Percentiles rank a stretch among this genome's conserved stretches.
phyloP scores from a whole-genome alignment of 768 basidiomycete species.

The Gymnopilus dilepis region DNA sequence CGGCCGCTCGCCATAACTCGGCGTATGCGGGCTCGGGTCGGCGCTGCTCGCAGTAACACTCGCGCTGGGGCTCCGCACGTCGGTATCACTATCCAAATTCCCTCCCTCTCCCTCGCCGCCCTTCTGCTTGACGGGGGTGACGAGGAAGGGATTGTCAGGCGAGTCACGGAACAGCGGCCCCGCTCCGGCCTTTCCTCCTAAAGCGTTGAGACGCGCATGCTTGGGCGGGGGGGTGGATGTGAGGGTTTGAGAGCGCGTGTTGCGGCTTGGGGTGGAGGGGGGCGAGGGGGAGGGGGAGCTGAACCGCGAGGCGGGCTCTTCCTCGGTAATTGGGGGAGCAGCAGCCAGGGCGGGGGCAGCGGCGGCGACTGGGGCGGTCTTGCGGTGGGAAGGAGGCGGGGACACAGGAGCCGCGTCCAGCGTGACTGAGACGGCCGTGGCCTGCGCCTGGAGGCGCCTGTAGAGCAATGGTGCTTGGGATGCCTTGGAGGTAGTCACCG shows the following conservation, averaged over 20 bases:
- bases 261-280: conserved; percentile 40
- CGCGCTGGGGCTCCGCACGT: conserved; percentile 34
- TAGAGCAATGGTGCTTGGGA: conserved; percentile 40
- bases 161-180: conserved; percentile 62
- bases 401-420: conserved; percentile 54
- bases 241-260: conserved; percentile 26
- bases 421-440: conserved; percentile 19
- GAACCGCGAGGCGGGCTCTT: neutral
- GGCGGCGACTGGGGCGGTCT: conserved; percentile 21
- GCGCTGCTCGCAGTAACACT: conserved; percentile 24
- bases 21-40: conserved; percentile 40
- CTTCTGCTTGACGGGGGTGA: conserved; percentile 38
- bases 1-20: conserved; percentile 56
- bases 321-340: neutral
- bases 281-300: conserved; percentile 34
- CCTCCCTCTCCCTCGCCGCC: neutral
- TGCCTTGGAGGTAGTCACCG: conserved; percentile 9
- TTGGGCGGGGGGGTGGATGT: neutral
- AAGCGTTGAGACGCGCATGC: too few relatives aligned
- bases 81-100: conserved; percentile 36
- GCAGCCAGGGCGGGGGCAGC: neutral
- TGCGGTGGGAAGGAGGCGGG: conserved; percentile 69
- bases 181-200: conserved; percentile 19
- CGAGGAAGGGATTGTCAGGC: conserved; percentile 75
- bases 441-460: conserved; percentile 36